Conservation (phyloP, 1,284 basidiomycete genomes). For the Chalciporus sp. region DNA sequence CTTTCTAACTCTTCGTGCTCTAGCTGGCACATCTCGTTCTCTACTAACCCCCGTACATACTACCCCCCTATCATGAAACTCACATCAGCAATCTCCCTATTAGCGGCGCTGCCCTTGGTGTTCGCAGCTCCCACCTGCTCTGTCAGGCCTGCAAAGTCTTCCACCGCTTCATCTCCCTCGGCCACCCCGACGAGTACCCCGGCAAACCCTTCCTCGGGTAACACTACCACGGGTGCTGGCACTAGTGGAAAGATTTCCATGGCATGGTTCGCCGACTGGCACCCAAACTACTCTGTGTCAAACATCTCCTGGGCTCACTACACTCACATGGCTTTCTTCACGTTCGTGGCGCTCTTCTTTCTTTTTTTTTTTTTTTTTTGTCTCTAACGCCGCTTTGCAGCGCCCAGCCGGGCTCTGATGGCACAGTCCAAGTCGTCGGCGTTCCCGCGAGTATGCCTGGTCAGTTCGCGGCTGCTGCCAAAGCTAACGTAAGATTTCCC, state of each 20-base stretch:
- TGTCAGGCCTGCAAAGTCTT: constrained; percentile 8
- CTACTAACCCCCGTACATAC: neutral
- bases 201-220: constrained; percentile 11
- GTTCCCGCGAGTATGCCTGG: constrained; percentile 7
- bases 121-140: constrained; percentile 32
- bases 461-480: constrained; percentile 53
- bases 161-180: constrained; percentile 4
- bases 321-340: constrained; percentile 65
- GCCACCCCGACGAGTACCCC: constrained; percentile 4
- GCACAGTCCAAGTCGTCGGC: constrained; percentile 42
- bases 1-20: constrained; percentile 13
- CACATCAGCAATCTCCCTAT: constrained; percentile 20
- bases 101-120: constrained; percentile 25
- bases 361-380: neutral
- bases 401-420: constrained; percentile 53
- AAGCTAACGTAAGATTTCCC: constrained; percentile 47
- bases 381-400: constrained; percentile 2
- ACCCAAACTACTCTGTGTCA: constrained; percentile 46
- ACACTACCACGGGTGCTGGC: constrained; percentile 27
- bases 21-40: constrained; percentile 5
- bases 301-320: constrained; percentile 63
- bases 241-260: constrained; percentile 42
- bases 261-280: constrained; percentile 71
- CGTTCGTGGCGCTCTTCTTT: constrained; percentile 43
- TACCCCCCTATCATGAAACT: constrained; percentile 20